Evolutionary conservation across 73 alveolate species (phyloP), one percentile per base, ranked within the genome.

Genomic region (Halteria grandinella): DNA sequence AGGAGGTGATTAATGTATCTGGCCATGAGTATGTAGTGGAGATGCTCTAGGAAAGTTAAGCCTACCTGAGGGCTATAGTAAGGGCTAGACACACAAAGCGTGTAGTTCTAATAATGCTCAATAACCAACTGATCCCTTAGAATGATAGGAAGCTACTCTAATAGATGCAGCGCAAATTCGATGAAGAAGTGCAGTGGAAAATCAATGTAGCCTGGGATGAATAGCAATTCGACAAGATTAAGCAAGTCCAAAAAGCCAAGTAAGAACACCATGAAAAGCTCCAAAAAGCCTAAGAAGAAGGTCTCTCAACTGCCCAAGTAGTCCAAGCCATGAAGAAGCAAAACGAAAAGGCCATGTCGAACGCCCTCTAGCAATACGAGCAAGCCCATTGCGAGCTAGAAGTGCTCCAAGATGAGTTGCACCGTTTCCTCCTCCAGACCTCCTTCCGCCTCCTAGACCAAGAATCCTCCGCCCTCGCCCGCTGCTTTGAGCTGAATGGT

Each of bases 181-280:
- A 70, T 5, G 83, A 70, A 33, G 72, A 70, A 3, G 71, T 70
- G n/a, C 23, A 49, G 34, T 48, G 83, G 83, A 70, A 70, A 39
- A 51, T 70, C 47, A 49, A 27, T 47, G 23, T 52, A 25, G 23
- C 25, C 23, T 44, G 63, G 66, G 80, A 66, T 45, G 80, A 66
- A 3, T 41, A 66, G 21, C 17, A 47, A 66, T 18, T 27, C 6
- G 45, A 41, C 17, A 66, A 45, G 25, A 44, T 66, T 0, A 41
- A 66, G n/a, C 29, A 51, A 45, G 17, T 23, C 15, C 69, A 66
- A 27, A 8, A 24, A 39, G 78, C 36, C 17, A 32, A 39, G 23
- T 7, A 24, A 37, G 41, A 52, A 66, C 29, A 57, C n/a, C 43
- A n/a, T 47, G 23, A 66, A 47, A n/a, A n/a, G n/a, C n/a, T n/a